Evolutionary conservation across 2,329 filamentous ascomycete species (phyloP), one percentile per base, ranked within the genome.

Genomic region (Chalaropsis ovoidea): DNA sequence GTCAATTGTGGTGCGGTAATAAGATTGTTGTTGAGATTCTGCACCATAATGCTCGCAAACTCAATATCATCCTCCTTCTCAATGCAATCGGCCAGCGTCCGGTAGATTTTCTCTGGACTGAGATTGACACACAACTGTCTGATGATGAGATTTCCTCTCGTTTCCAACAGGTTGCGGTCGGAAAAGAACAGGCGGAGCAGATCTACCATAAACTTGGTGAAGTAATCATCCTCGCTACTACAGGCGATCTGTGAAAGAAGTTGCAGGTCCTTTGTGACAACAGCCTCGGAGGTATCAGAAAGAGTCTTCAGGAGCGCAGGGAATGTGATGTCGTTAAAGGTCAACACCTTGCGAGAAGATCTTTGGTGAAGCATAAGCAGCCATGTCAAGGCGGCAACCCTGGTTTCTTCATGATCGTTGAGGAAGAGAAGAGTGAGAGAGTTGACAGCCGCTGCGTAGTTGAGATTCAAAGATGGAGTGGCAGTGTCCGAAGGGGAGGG

Each of bases 31-130:
- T 99, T 99, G 63, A 99, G 81, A 72, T 97, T 97, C 74, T 99
- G 94, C 39, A 99, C 91, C 94, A 99, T 99, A 71, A 99, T 97
- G 73, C 93, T 96, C 17, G 94, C 93, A 75, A 99, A 99, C 74
- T 99, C 95, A 52, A 99, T 85, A 73, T 99, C 94, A 76, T 97
- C 94, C 74, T 99, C 94, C 72, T 92, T 95, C 75, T 97, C 94
- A 10, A 99, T 88, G 70, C 94, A 96, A 71, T 99, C 94, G 31
- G 94, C 95, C 69, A 99, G 80, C 1, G 91, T 97, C 41, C 94
- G 86, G 72, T 97, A 99, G 67, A 99, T 99, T 58, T 92, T 85
- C 74, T 99, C 94, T 0, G 94, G 89, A 69, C 92, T 96, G 35
- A 99, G 80, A 67, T 89, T 96, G 68, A 95, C 84, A 74, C 93